Evolutionary conservation across 2,329 filamentous ascomycete genomes (phyloP).

Genomic region (Penicillium occitanis): DNA sequence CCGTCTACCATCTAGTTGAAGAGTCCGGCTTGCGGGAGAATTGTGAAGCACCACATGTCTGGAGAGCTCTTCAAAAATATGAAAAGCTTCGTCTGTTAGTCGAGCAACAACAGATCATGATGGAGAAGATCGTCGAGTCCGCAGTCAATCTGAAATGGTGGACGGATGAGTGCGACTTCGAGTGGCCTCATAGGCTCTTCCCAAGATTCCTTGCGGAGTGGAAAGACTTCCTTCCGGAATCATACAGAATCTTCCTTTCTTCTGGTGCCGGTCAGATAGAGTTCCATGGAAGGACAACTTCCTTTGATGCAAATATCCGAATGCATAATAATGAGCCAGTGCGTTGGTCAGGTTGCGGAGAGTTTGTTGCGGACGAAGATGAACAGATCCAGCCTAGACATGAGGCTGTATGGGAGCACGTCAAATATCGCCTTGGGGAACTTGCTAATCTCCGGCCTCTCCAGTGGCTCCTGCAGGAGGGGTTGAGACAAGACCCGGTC

Average conservation of each 20-base stretch:
- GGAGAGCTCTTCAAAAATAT: conserved; percentile 33
- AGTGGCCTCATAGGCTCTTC: conserved; percentile 38
- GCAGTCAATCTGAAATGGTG: conserved; percentile 27
- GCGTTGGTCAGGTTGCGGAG: conserved; percentile 23
- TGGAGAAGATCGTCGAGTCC: conserved; percentile 28
- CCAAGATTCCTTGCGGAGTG: conserved; percentile 52
- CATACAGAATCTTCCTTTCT: conserved; percentile 37
- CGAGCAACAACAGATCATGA: conserved; percentile 30
- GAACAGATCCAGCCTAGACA: conserved; percentile 30
- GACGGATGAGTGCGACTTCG: conserved; percentile 16
- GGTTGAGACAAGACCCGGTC: neutral
- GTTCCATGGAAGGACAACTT: conserved; percentile 33
- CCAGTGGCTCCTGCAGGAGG: conserved; percentile 24
- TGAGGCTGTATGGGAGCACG: conserved; percentile 28
- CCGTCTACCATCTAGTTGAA: conserved; percentile 26
- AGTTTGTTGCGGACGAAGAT: conserved; percentile 20
- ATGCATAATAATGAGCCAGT: conserved; percentile 26
- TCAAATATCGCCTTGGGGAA: conserved; percentile 13
- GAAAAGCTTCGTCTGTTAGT: conserved; percentile 34
- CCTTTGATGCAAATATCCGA: conserved; percentile 23
- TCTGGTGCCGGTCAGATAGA: conserved; percentile 40
- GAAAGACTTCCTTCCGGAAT: conserved; percentile 46
- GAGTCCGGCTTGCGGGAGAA: conserved; percentile 17
- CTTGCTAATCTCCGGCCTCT: conserved; percentile 22
- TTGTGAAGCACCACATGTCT: conserved; percentile 12